phyloP scores from a whole-genome alignment of 2,329 filamentous ascomycete species.

The Xylaria digitata region DNA sequence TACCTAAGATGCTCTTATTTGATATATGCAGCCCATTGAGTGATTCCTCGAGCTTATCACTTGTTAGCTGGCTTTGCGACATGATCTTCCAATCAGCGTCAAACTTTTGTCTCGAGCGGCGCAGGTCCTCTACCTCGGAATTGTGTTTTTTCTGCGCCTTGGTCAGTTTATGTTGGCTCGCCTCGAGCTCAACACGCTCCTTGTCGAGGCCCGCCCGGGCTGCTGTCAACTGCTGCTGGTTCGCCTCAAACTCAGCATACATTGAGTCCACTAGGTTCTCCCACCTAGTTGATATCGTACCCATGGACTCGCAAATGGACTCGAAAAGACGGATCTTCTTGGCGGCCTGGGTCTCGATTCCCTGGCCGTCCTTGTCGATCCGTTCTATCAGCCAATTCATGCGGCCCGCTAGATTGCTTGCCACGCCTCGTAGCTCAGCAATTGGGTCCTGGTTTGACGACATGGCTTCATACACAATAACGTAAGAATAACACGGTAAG shows the following conservation, averaged over 20 bases:
- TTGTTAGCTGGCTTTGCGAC: background rate
- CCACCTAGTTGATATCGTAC: too few species aligned
- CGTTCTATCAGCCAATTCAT: slow-evolving; percentile 2
- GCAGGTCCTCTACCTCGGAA: background rate
- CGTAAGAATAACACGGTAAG: too few species aligned
- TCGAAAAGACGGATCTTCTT: background rate
- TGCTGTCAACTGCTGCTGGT: background rate
- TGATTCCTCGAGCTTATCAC: background rate
- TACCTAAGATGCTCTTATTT: background rate
- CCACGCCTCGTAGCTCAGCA: background rate
- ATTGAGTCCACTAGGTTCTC: background rate
- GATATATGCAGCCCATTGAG: background rate
- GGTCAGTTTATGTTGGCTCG: background rate
- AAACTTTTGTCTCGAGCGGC: background rate
- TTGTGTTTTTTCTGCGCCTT: background rate
- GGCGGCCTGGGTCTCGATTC: background rate
- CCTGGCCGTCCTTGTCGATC: slow-evolving; percentile 2
- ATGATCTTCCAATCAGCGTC: background rate
- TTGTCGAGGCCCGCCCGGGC: background rate
- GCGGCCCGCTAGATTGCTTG: background rate
- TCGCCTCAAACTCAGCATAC: slow-evolving; percentile 9
- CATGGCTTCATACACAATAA: too few species aligned
- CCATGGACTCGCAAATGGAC: background rate
- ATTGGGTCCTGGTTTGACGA: too few species aligned
- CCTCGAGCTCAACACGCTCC: background rate